Base-by-base conservation (phyloP, 2,329 filamentous ascomycete species). In the Aspergillus brunneoviolaceus region DNA sequence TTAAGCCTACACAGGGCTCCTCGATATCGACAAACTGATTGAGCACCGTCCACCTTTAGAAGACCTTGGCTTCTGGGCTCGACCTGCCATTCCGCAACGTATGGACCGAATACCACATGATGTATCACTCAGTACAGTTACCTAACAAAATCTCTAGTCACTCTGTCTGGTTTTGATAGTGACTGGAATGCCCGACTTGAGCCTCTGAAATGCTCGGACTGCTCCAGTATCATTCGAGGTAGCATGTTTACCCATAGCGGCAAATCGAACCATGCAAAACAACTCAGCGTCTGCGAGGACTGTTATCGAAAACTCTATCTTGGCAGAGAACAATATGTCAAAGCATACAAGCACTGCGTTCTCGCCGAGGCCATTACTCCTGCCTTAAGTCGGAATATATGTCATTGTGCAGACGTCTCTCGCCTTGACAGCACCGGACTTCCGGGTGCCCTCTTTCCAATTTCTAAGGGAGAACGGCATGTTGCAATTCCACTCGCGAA, bases 21-120 rank as follows among this genome's bases (percentile, higher is more conserved):
- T 77, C 2, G 76, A 78, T 52, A 72, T 77, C 23, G 76, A 77
- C 58, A 77, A 77, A 25, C 49, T 76, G 2, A 72, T 78, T 47
- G 75, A 78, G 63, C 65, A 76, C 59, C 68, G 70, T 10, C 67
- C 71, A 3, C 66, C 68, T 23, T 39, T 67, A 2, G 59, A 65
- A 35, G 33, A 35, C 33, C 33, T 35, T 35, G 33, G 33, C 33
- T 35, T 35, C 33, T 35, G 33, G 12, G 33, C 33, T 12, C 62
- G 70, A 19, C 69, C 65, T 25, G 62, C 58, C 3, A 58, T 69
- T 27, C 65, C 68, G 5, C 68, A 71, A 55, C 49, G 60, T 35
- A 35, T 35, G 33, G 14, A 16, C 5, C 12, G 5, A 35, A 12
- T 16, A 19, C 48, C 52, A 42, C 45, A 57, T 19, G 23, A 23